These are phyloP conservation scores for Phytophthora megakarya DNA, from an alignment of 352 stramenopile genomes.

Conservation along the genomic window DNA sequence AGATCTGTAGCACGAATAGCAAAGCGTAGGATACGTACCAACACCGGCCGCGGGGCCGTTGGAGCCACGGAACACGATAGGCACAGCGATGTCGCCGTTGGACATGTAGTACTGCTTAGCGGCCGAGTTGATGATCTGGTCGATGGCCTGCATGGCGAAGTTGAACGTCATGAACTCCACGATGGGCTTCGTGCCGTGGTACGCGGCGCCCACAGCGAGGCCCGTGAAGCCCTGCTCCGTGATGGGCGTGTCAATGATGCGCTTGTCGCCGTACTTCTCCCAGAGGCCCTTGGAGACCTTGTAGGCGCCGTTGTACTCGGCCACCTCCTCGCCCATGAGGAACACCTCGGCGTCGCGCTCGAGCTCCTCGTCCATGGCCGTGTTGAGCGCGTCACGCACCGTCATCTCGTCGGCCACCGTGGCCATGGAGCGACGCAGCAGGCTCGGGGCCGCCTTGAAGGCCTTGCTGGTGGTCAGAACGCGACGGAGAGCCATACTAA, in stretches of 20 bases:
- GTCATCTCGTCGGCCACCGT: constrained; percentile 90
- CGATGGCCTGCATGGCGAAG: constrained; percentile 99
- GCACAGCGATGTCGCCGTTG: constrained; percentile 96
- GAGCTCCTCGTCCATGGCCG: constrained; percentile 99
- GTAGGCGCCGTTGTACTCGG: constrained; percentile 99
- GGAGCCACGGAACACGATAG: constrained; percentile 99
- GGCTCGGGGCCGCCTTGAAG: constrained; percentile 34
- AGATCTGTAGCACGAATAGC: neutral
- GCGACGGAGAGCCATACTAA: constrained; percentile 56
- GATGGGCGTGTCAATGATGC: constrained; percentile 99
- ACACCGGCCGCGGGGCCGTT: constrained; percentile 98
- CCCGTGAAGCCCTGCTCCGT: constrained; percentile 97
- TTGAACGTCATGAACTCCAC: constrained; percentile 99
- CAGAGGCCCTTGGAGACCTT: constrained; percentile 98
- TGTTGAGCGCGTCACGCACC: constrained; percentile 98
- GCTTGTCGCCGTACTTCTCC: constrained; percentile 99
- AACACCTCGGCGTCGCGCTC: constrained; percentile 95
- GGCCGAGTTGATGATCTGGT: constrained; percentile 99
- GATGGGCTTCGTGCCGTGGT: constrained; percentile 97
- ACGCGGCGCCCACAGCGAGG: constrained; percentile 94
- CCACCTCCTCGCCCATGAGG: constrained; percentile 98
- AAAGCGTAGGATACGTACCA: constrained; percentile 53
- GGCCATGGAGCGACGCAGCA: constrained; percentile 72
- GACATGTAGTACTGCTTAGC: constrained; percentile 99
- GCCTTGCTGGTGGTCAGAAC: constrained; percentile 50